These are phyloP conservation scores for Spencermartinsiella europaea DNA, from an alignment of 805 yeast species.

Conservation along the genomic window DNA sequence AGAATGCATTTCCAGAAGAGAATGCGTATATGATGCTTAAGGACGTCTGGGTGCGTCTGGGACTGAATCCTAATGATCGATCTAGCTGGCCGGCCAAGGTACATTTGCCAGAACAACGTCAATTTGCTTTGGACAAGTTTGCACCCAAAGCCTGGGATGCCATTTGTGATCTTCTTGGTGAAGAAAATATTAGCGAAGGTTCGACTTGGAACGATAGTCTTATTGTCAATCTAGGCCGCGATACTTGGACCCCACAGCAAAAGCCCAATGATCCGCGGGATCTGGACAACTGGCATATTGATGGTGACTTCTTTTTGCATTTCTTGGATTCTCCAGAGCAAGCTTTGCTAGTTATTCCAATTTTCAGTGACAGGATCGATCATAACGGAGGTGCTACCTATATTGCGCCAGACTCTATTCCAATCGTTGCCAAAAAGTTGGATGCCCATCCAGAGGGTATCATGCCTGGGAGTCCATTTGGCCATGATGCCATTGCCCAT, in stretches of 20 bases:
- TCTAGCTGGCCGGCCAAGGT: constrained; percentile 10
- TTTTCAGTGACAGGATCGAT: constrained; percentile 9
- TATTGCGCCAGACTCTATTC: constrained; percentile 12
- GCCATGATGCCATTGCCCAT: neutral
- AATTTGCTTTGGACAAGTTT: constrained; percentile 6
- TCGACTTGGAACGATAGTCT: constrained; percentile 9
- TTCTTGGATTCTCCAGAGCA: constrained; percentile 12
- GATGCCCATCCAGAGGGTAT: constrained; percentile 11
- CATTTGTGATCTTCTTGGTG: constrained; percentile 10
- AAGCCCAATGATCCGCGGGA: constrained; percentile 7
- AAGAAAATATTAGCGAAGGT: constrained; percentile 6
- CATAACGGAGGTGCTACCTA: constrained; percentile 12
- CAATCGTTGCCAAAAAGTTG: constrained; percentile 8
- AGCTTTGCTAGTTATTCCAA: constrained; percentile 8
- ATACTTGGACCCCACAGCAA: neutral
- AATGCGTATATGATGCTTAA: constrained; percentile 9
- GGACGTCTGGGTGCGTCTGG: constrained; percentile 13
- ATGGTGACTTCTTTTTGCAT: constrained; percentile 11
- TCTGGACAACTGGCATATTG: constrained; percentile 11
- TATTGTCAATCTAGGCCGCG: constrained; percentile 13
- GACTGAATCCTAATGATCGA: constrained; percentile 10
- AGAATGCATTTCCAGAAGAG: constrained; percentile 6
- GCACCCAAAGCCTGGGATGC: constrained; percentile 13
- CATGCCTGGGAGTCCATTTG: constrained; percentile 4
- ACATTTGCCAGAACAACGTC: constrained; percentile 11